Evolutionary conservation across 352 stramenopile genomes (phyloP).

Genomic region (Pilasporangium apinafurcum): DNA sequence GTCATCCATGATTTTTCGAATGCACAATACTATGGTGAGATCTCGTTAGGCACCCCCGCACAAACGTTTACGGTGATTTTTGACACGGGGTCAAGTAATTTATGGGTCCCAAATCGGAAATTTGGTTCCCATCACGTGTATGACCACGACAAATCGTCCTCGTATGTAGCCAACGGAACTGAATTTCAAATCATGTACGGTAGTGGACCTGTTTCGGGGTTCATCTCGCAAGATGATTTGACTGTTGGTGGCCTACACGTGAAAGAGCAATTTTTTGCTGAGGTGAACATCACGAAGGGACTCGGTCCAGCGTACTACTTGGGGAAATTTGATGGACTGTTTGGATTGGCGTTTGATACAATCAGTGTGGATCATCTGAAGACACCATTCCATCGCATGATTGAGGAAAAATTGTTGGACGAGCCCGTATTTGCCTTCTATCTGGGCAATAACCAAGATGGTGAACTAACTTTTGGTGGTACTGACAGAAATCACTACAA

Average conservation of each 20-base stretch:
- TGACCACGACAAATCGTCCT: conserved; percentile 48
- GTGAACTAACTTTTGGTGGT: conserved; percentile 21
- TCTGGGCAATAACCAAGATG: conserved; percentile 50
- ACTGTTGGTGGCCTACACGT: conserved; percentile 26
- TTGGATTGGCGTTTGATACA: conserved; percentile 85
- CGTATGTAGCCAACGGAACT: conserved; percentile 61
- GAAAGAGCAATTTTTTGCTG: conserved; percentile 71
- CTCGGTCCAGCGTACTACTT: conserved; percentile 85
- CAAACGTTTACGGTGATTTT: conserved; percentile 27
- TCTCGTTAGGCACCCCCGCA: conserved; percentile 40
- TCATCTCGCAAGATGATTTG: conserved; percentile 61
- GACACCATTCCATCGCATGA: conserved; percentile 85
- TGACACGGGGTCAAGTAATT: conserved; percentile 23
- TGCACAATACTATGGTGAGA: conserved; percentile 92
- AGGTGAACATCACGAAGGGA: conserved; percentile 85
- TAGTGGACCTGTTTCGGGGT: conserved; percentile 65
- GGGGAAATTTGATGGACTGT: conserved; percentile 92
- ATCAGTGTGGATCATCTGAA: conserved; percentile 73
- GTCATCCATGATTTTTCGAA: conserved; percentile 91
- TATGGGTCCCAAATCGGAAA: conserved; percentile 18
- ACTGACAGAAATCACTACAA: conserved; percentile 73
- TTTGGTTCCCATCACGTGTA: conserved; percentile 40
- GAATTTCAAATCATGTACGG: conserved; percentile 89
- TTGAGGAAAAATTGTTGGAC: conserved; percentile 67
- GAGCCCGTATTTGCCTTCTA: conserved; percentile 88